Evolutionary conservation across 208 protist species (phyloP), one percentile per base, ranked within the genome.

Genomic region (Leishmania turanica): DNA sequence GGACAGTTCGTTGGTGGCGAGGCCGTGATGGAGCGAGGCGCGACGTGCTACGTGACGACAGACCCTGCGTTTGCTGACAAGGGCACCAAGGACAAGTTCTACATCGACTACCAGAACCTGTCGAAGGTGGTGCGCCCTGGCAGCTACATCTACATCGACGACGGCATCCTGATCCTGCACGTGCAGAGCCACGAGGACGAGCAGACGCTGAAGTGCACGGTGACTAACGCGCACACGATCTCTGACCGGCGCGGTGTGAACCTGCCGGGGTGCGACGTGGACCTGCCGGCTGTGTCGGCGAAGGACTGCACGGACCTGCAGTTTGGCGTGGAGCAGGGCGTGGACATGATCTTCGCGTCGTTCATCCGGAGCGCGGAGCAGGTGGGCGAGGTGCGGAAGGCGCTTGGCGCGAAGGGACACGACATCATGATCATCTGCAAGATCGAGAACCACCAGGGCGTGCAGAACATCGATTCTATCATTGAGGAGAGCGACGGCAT

Each of bases 341-440:
- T 99, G 65, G 99, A 99, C 90, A 99, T 99, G 80, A 94, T 99
- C 83, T 99, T 99, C 75, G 99, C 98, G 27, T 99, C 99, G 24
- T 99, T 99, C 86, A 99, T 99, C 82, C 95, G 98, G 77, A 97
- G 91, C 45, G 94, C 97, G 5, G 89, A 93, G 13, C 98, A 99
- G 89, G 96, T 99, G 21, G 66, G 87, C 11, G 93, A 98, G 58
- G 98, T 99, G 74, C 93, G 98, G 73, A 82, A 88, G 31, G 86
- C 95, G 31, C 96, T 99, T 56, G 97, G 98, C 47, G 89, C 92
- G 47, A 91, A 93, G 58, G 97, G 96, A n/a, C 91, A 92, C 74
- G 89, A 98, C 70, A 96, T 96, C 66, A 92, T 96, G 81, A 99
- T 99, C 88, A 99, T 99, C 84, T 91, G 94, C 80, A 99, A 99